Conservation (phyloP, 495 filamentous ascomycete species). For the Penicillium odoratum region DNA sequence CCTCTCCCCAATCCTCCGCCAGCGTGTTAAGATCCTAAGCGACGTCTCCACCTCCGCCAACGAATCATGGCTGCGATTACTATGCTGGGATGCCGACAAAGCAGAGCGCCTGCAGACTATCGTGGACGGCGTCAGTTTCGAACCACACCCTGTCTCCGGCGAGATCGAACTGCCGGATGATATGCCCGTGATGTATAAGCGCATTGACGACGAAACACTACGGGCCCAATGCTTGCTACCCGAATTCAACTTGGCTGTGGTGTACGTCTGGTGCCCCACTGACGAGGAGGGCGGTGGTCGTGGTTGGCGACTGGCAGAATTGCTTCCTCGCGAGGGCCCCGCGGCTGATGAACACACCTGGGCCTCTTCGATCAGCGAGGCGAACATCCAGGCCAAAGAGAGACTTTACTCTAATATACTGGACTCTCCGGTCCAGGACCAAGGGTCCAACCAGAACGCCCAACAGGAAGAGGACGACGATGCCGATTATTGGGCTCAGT, state of each 20-base stretch:
- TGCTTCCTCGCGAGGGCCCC: constrained; percentile 57
- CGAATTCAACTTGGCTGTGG: constrained; percentile 55
- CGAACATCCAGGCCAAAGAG: constrained; percentile 43
- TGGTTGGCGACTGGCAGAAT: constrained; percentile 83
- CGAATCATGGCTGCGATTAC: constrained; percentile 84
- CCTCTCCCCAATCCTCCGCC: constrained; percentile 87
- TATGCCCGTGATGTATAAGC: constrained; percentile 62
- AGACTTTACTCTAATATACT: constrained; percentile 42
- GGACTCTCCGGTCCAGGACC: constrained; percentile 27
- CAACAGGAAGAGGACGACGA: constrained; percentile 80
- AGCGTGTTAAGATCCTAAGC: constrained; percentile 78
- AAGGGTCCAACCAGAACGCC: constrained; percentile 30
- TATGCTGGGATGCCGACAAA: constrained; percentile 76
- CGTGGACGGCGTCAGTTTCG: constrained; percentile 66
- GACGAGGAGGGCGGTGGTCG: constrained; percentile 68
- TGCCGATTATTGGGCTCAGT: constrained; percentile 92
- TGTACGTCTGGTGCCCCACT: constrained; percentile 66
- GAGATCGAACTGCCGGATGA: constrained; percentile 79
- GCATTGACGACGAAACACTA: constrained; percentile 84
- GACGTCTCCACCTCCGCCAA: constrained; percentile 50
- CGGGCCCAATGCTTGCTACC: constrained; percentile 61
- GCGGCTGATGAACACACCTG: constrained; percentile 43
- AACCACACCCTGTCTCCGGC: constrained; percentile 89
- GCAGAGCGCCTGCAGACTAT: constrained; percentile 66
- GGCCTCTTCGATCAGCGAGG: constrained; percentile 53